Evolutionary conservation across 805 yeast genomes (phyloP).

Genomic region (Ogataea allantospora): DNA sequence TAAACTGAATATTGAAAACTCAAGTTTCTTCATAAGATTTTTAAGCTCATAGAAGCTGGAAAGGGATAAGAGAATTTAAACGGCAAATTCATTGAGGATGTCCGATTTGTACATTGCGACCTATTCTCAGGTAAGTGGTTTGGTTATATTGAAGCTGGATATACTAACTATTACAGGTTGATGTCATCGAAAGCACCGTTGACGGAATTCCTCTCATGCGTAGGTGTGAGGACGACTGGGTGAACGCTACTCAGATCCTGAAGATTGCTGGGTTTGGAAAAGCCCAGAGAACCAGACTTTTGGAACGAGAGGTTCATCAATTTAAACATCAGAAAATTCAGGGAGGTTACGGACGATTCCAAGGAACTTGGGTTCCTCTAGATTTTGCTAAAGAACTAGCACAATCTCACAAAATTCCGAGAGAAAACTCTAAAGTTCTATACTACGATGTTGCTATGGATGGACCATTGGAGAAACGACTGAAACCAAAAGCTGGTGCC

Average conservation of each 20-base stretch:
- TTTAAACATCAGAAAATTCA: conserved; percentile 72
- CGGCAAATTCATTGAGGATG: conserved; percentile 12
- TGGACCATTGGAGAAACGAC: conserved; percentile 43
- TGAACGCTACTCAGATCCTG: conserved; percentile 79
- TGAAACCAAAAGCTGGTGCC: conserved; percentile 28
- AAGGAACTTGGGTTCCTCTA: conserved; percentile 84
- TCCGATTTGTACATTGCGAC: conserved; percentile 40
- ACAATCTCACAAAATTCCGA: conserved; percentile 48
- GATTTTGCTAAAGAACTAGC: conserved; percentile 61
- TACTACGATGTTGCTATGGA: conserved; percentile 50
- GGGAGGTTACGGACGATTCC: conserved; percentile 83
- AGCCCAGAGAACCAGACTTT: conserved; percentile 71
- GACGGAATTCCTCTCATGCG: conserved; percentile 83
- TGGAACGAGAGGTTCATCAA: conserved; percentile 71
- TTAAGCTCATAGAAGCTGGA: background rate
- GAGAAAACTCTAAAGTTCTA: conserved; percentile 51
- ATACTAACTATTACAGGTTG: conserved; percentile 30
- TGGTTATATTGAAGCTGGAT: background rate
- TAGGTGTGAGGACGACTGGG: conserved; percentile 89
- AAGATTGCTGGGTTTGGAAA: conserved; percentile 78
- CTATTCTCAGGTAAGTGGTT: conserved; percentile 41
- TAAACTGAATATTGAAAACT: background rate
- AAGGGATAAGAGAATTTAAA: conserved; percentile 5
- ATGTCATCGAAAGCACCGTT: conserved; percentile 61
- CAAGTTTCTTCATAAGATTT: background rate